A percentile compares a stretch with the other conserved stretches of the same genome.
phyloP scores from a whole-genome alignment of 345 rosid genomes.

The Aquilaria sinensis region DNA sequence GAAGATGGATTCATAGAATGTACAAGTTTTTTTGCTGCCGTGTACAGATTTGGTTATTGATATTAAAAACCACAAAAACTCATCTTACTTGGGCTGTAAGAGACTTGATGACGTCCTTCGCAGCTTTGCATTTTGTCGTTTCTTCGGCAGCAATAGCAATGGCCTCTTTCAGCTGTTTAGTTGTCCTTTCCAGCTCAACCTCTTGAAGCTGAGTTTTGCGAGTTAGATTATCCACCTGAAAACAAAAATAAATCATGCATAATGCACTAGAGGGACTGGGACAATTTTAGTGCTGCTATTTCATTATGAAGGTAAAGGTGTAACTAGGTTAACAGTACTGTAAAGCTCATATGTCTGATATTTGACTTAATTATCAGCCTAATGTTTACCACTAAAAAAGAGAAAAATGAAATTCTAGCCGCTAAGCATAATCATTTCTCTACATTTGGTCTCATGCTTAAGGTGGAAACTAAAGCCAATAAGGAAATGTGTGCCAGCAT shows the following conservation, averaged over 20 bases:
- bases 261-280: not conserved
- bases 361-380: too few relatives aligned
- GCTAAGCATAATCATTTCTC: conserved; percentile 16
- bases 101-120: conserved; percentile 47
- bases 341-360: too few relatives aligned
- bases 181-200: conserved; percentile 40
- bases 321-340: too few relatives aligned
- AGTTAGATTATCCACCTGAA: conserved; percentile 68
- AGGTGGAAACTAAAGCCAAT: too few relatives aligned
- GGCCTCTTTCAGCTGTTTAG: conserved; percentile 40
- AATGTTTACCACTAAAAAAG: not conserved
- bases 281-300: too few relatives aligned
- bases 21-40: too few relatives aligned
- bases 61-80: too few relatives aligned
- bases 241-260: not conserved
- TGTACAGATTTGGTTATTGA: too few relatives aligned
- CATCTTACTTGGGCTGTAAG: conserved; percentile 43
- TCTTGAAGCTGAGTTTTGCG: conserved; percentile 42
- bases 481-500: too few relatives aligned
- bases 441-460: too few relatives aligned
- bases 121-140: conserved; percentile 48
- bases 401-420: not conserved
- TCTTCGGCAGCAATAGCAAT: conserved; percentile 37
- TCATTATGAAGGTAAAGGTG: too few relatives aligned
- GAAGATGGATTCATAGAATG: too few relatives aligned